Conservation (phyloP, 495 filamentous ascomycete genomes). For the Elasticomyces elasticus region DNA sequence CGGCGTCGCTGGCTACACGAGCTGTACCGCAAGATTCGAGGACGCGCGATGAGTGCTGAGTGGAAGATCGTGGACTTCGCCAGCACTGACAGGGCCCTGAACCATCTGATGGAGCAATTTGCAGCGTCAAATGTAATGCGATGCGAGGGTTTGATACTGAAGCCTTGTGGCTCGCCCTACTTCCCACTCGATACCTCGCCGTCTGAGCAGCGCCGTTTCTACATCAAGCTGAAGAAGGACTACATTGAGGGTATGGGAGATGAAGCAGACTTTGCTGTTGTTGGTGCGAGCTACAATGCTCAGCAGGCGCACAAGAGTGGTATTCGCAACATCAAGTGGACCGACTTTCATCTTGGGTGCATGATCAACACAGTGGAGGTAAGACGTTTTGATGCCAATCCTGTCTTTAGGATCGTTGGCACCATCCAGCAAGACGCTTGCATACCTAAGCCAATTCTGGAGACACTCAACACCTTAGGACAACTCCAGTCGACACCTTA, state of each 20-base stretch:
- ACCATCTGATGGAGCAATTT: slow-evolving; percentile 50
- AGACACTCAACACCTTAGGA: slow-evolving; percentile 44
- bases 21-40: slow-evolving; percentile 45
- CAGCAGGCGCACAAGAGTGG: slow-evolving; percentile 42
- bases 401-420: slow-evolving; percentile 57
- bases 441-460: slow-evolving; percentile 41
- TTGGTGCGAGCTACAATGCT: slow-evolving; percentile 60
- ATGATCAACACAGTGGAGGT: slow-evolving; percentile 62
- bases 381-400: slow-evolving; percentile 39
- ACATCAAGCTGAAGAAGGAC: slow-evolving; percentile 85
- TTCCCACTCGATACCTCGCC: slow-evolving; percentile 35
- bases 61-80: slow-evolving; percentile 56
- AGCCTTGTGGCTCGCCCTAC: slow-evolving; percentile 68
- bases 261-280: slow-evolving; percentile 66
- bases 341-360: slow-evolving; percentile 70
- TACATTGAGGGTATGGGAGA: slow-evolving; percentile 75
- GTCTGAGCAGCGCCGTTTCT: slow-evolving; percentile 37
- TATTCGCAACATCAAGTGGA: slow-evolving; percentile 52
- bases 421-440: slow-evolving; percentile 38
- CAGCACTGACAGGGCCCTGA: slow-evolving; percentile 26
- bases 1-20: slow-evolving; percentile 50
- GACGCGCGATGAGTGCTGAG: slow-evolving; percentile 50
- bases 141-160: slow-evolving; percentile 70
- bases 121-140: slow-evolving; percentile 52
- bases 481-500: slow-evolving; percentile 30